A percentile compares a stretch with the other conserved stretches of the same genome.
Conservation (phyloP, 805 yeast species). For the Ogataea corticis region DNA sequence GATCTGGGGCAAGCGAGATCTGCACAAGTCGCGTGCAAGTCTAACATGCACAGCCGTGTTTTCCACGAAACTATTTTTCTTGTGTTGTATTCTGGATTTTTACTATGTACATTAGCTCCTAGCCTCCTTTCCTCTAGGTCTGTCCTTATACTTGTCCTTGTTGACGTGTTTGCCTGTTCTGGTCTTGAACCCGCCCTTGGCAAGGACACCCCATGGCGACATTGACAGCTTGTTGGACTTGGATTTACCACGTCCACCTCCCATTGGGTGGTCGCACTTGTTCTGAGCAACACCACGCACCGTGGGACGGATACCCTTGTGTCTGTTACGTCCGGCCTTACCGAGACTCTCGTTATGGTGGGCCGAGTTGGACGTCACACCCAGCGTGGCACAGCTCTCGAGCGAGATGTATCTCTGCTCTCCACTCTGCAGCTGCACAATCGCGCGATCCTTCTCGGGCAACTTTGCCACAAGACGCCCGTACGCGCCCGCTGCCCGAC, state of each 20-base stretch:
- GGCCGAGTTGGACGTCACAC: constrained; percentile 88
- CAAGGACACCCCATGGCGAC: constrained; percentile 93
- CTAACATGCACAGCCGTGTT: neutral
- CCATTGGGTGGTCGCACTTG: constrained; percentile 96
- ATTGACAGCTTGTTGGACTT: constrained; percentile 93
- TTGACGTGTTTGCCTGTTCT: constrained; percentile 87
- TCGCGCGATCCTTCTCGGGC: constrained; percentile 67
- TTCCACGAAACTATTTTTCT: no score
- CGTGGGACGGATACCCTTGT: constrained; percentile 89
- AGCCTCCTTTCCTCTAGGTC: constrained; percentile 72
- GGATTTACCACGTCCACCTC: constrained; percentile 99
- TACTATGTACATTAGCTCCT: constrained; percentile 2
- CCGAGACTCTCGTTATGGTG: constrained; percentile 89
- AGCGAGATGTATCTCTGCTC: constrained; percentile 88
- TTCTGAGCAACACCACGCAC: constrained; percentile 99
- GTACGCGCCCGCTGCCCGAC: constrained; percentile 93
- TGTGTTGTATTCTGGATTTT: no score
- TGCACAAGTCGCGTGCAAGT: neutral
- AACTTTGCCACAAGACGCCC: constrained; percentile 83
- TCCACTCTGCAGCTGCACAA: constrained; percentile 83
- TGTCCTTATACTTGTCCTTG: constrained; percentile 82
- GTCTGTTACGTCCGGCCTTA: constrained; percentile 94
- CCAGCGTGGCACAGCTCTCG: constrained; percentile 91
- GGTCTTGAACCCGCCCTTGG: constrained; percentile 92
- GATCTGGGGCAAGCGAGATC: neutral